Evolutionary conservation across 352 stramenopile species (phyloP), one percentile per base, ranked within the genome.

Genomic region (Globisporangium cystogenes): DNA sequence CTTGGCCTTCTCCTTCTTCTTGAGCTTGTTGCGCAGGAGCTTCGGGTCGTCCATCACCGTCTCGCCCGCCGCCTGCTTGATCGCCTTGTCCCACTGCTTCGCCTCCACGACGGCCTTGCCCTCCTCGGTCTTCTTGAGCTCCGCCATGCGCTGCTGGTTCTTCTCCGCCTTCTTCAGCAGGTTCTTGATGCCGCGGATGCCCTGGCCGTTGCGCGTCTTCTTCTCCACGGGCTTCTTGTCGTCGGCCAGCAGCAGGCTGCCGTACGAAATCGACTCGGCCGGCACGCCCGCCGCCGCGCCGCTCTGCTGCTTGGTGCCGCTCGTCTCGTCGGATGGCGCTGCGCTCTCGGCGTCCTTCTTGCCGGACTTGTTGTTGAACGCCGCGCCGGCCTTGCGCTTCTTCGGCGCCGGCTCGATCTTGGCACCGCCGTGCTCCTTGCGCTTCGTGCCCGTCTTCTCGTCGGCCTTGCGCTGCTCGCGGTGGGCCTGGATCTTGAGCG

Each of bases 1-100:
- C 64, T 89, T 89, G 20, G 67, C 42, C 61, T 91, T 91, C 55
- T 88, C 77, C 68, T 91, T 91, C 68, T 88, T 89, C 64, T 91
- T 91, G 4, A 91, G 68, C 63, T 91, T 89, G 37, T 79, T 79
- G 36, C 77, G 73, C 50, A 91, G 64, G 59, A 91, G 52, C 64
- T 89, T 89, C 18, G 81, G 81, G 51, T 91, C 81, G 60, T 91
- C 77, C 64, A 87, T 55, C 42, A 91, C 70, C 12, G 76, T 58
- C 44, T 86, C 68, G 21, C 81, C 81, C 27, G 73, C 70, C 21
- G 81, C 81, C 59, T 89, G 81, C 57, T 89, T 79, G 24, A 91
- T 66, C 27, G 81, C 81, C 42, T 80, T 87, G 56, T 86, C 67
- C 77, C 81, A 91, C 21, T 73, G 64, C 68, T 87, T 87, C 4